Percentiles rank a stretch among this genome's conserved stretches.
phyloP scores from a whole-genome alignment of 257 asterid species.

The Paulownia fortunei region DNA sequence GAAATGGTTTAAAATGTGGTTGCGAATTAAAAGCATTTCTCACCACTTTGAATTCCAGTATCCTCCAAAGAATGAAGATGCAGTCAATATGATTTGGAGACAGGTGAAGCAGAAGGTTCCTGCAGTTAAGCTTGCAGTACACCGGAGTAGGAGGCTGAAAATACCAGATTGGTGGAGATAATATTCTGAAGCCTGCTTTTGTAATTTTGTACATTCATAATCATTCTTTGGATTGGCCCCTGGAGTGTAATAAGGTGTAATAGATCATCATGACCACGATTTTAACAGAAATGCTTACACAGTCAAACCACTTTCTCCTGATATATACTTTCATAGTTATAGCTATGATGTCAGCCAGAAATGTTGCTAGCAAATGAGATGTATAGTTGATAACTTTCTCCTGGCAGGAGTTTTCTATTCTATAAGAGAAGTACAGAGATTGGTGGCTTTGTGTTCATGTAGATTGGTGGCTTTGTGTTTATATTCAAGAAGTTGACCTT shows the following conservation, averaged over 20 bases:
- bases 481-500: not conserved
- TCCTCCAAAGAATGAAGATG: conserved; percentile 82
- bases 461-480: not conserved
- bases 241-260: conserved; percentile 17
- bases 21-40: conserved; percentile 57
- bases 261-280: not conserved
- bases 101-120: conserved; percentile 85
- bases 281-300: not conserved
- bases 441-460: not conserved
- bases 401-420: not conserved
- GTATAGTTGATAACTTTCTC: conserved; percentile 6
- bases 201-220: conserved; percentile 46
- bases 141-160: conserved; percentile 82
- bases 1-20: conserved; percentile 85
- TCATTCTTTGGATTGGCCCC: conserved; percentile 16
- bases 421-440: not conserved
- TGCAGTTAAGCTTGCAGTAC: conserved; percentile 67
- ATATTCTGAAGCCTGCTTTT: conserved; percentile 19
- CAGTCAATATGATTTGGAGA: conserved; percentile 96
- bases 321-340: not conserved
- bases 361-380: conserved; percentile 1
- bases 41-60: conserved; percentile 91
- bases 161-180: conserved; percentile 96
- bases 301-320: not conserved
- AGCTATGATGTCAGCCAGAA: not conserved